Base-by-base conservation (phyloP, 352 stramenopile genomes). In the Phytophthora cryptogea region DNA sequence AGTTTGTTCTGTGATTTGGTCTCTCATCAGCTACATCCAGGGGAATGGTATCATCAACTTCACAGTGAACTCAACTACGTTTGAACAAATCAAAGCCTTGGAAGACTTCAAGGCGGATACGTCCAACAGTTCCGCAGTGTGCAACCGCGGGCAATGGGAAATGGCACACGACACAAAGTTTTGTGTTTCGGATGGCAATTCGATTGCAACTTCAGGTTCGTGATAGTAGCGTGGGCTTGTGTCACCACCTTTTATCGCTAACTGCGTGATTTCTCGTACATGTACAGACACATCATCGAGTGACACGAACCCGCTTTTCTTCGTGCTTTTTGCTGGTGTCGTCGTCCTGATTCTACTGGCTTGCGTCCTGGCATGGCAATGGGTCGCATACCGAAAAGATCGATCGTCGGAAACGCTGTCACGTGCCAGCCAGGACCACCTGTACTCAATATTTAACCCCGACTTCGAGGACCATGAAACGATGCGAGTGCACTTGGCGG, bases 341-440 rank as follows among this genome's bases (percentile, higher is more conserved):
- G 5, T 77, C 5, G 54, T 80, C n/a, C 50, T 72, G 13, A 58
- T 61, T 23, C 33, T 76, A 26, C 31, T 79, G n/a, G n/a, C 63
- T 17, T 48, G 51, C 20, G 48, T 72, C 11, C 16, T 74, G 20
- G 42, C 39, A 0, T 70, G 63, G 43, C 42, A 76, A 57, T 57
- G 58, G 32, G 16, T 61, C n/a, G n/a, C 20, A 2, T 49, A 59
- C 33, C 72, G 54, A 17, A 67, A 63, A 48, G 17, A 59, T 8
- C 50, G 35, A 35, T 45, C 40, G 14, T 68, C 58, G 4, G 63
- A 70, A 27, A n/a, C 14, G 8, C 11, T 53, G 48, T 65, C 39
- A 16, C 51, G 14, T 14, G 26, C 26, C 17, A 54, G 41, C 32
- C 17, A 33, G 11, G 44, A 47, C 23, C 48, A 66, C 27, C 41